phyloP scores from a whole-genome alignment of 106 monocot genomes.

The Narthecium ossifragum region DNA sequence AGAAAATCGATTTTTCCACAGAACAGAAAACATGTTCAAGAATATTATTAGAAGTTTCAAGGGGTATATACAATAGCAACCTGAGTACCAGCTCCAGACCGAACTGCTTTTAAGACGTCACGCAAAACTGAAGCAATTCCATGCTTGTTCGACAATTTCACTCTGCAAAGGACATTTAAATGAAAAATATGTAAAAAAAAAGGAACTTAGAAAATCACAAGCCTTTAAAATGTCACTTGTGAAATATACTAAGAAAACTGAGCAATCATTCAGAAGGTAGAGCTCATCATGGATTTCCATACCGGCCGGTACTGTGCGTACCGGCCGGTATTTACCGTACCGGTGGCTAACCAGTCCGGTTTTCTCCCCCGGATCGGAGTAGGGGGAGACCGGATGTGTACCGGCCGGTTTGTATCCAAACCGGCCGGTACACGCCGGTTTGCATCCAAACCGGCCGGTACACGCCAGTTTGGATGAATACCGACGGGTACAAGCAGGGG shows the following conservation, averaged over 20 bases:
- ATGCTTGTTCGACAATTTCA: slow-evolving; percentile 16
- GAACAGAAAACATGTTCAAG: not conserved
- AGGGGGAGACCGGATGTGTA: too few species aligned
- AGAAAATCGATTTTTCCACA: not conserved
- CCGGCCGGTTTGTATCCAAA: too few species aligned
- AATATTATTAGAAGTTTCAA: slow-evolving; percentile 2
- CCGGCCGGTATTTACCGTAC: too few species aligned
- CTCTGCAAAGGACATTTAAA: slow-evolving; percentile 14
- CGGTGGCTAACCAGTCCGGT: too few species aligned
- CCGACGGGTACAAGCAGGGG: too few species aligned
- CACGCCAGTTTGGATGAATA: too few species aligned
- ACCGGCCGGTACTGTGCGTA: too few species aligned
- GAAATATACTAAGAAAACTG: too few species aligned
- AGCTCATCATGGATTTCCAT: not conserved
- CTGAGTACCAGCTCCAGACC: slow-evolving; percentile 42
- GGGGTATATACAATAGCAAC: slow-evolving; percentile 10
- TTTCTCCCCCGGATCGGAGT: too few species aligned
- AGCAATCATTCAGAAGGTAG: not conserved
- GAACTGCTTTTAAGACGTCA: slow-evolving; percentile 51
- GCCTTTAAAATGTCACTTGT: not conserved
- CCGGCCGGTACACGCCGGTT: too few species aligned
- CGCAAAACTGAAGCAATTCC: slow-evolving; percentile 38
- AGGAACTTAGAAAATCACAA: not conserved
- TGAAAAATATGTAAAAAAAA: not conserved
- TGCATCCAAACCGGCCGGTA: too few species aligned